Conservation (phyloP, 2,329 filamentous ascomycete species). For the Paraphaeosphaeria minitans region DNA sequence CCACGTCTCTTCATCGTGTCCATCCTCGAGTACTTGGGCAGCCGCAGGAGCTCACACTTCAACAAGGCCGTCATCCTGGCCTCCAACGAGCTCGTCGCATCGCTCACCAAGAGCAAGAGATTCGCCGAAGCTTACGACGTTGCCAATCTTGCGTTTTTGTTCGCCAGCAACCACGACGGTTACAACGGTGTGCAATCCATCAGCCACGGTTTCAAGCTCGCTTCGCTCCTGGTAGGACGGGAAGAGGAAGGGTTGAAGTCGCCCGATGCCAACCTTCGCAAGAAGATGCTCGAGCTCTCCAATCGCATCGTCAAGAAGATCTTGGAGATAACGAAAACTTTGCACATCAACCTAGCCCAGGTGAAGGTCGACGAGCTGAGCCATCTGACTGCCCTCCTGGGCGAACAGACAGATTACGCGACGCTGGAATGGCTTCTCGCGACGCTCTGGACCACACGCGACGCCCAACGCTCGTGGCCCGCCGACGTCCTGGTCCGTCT, state of each 20-base stretch:
- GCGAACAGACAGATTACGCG: slow-evolving; percentile 53
- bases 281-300: slow-evolving; percentile 49
- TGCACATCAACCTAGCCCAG: slow-evolving; percentile 52
- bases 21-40: slow-evolving; percentile 36
- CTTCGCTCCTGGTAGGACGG: slow-evolving; percentile 40
- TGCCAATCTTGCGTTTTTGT: slow-evolving; percentile 41
- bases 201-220: slow-evolving; percentile 46
- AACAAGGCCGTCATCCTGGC: slow-evolving; percentile 35
- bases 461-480: slow-evolving; percentile 42
- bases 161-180: slow-evolving; percentile 36
- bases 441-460: slow-evolving; percentile 44
- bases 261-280: slow-evolving; percentile 41
- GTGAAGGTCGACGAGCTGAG: slow-evolving; percentile 51
- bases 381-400: slow-evolving; percentile 50
- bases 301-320: slow-evolving; percentile 50
- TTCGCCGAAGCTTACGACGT: slow-evolving; percentile 42
- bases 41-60: slow-evolving; percentile 37
- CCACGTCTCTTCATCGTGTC: slow-evolving; percentile 39
- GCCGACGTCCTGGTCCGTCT: slow-evolving; percentile 55
- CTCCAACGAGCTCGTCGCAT: slow-evolving; percentile 30
- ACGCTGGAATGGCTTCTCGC: slow-evolving; percentile 49
- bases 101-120: slow-evolving; percentile 36
- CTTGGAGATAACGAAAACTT: slow-evolving; percentile 46
- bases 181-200: slow-evolving; percentile 43
- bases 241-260: slow-evolving; percentile 30